Conservation (phyloP, 352 stramenopile species). For the Pythium pectinolyticum region DNA sequence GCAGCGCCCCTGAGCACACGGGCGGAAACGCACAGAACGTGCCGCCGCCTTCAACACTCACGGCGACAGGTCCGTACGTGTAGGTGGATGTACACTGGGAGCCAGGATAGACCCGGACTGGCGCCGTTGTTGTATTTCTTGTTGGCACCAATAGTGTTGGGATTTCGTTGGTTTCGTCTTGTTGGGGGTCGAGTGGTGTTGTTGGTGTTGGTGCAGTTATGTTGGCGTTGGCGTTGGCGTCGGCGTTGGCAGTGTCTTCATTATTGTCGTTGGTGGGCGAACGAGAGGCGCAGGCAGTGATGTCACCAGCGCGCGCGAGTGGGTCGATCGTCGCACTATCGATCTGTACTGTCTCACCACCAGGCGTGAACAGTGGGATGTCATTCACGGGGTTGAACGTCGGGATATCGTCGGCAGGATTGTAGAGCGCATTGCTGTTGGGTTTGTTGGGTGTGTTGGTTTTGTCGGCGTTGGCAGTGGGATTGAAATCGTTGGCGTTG, state of each 20-base stretch:
- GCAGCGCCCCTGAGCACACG: slow-evolving; percentile 8
- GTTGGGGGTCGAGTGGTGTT: no score
- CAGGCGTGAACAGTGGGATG: not conserved
- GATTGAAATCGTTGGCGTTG: no score
- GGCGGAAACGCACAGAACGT: slow-evolving; percentile 25
- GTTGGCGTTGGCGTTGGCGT: not conserved
- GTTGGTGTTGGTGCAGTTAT: not conserved
- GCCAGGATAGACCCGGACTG: no score
- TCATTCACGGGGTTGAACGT: not conserved
- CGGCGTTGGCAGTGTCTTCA: not conserved
- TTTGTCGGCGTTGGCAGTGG: no score
- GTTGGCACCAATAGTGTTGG: no score
- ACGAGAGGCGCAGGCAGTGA: not conserved
- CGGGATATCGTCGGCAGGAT: slow-evolving; percentile 5
- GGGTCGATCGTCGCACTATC: no score
- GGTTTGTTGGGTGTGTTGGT: not conserved
- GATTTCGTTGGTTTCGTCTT: no score
- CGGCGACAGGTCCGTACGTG: slow-evolving; percentile 1
- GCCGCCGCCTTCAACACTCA: slow-evolving; percentile 22
- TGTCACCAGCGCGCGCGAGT: no score
- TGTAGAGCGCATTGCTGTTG: not conserved
- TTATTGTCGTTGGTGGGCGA: not conserved
- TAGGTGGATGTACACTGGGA: slow-evolving; percentile 2
- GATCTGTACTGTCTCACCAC: not conserved
- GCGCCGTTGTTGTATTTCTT: no score